Evolutionary conservation across 768 basidiomycete species (phyloP).

Genomic region (Pleurotus salmoneostramineus): DNA sequence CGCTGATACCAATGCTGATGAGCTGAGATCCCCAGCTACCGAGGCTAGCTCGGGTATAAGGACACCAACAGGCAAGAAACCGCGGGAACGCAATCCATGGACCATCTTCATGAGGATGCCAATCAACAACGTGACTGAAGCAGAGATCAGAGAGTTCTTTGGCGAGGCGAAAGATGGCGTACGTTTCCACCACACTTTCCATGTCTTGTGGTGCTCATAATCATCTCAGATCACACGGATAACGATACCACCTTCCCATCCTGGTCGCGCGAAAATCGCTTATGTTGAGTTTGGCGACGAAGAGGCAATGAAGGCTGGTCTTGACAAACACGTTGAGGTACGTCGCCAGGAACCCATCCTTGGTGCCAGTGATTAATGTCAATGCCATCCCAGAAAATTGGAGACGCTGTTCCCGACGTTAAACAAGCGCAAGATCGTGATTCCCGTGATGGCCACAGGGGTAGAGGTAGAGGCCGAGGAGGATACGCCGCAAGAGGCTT

Average conservation of each 20-base stretch:
- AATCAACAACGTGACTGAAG: constrained; percentile 45
- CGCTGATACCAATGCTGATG: constrained; percentile 22
- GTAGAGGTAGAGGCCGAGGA: constrained; percentile 51
- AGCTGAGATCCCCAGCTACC: constrained; percentile 51
- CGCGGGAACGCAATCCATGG: constrained; percentile 65
- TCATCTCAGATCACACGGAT: constrained; percentile 61
- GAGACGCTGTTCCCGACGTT: constrained; percentile 62
- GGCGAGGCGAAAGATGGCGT: constrained; percentile 67
- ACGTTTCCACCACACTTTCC: constrained; percentile 20
- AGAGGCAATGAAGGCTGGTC: constrained; percentile 75
- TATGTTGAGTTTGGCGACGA: constrained; percentile 93
- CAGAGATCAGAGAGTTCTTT: constrained; percentile 74
- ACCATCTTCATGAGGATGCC: constrained; percentile 79
- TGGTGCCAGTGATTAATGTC: too few relatives aligned
- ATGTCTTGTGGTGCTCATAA: background rate
- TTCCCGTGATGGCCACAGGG: constrained; percentile 34
- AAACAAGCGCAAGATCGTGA: constrained; percentile 66
- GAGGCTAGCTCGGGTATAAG: constrained; percentile 59
- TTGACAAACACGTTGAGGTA: constrained; percentile 74
- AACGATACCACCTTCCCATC: constrained; percentile 45
- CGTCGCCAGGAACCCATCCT: constrained; percentile 14
- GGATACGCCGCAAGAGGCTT: constrained; percentile 66
- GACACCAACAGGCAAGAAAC: constrained; percentile 66
- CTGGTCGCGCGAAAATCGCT: constrained; percentile 57
- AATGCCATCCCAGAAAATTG: constrained; percentile 51